Base-by-base conservation (phyloP, 1,139 yeast species). In the Pichia sp. region DNA sequence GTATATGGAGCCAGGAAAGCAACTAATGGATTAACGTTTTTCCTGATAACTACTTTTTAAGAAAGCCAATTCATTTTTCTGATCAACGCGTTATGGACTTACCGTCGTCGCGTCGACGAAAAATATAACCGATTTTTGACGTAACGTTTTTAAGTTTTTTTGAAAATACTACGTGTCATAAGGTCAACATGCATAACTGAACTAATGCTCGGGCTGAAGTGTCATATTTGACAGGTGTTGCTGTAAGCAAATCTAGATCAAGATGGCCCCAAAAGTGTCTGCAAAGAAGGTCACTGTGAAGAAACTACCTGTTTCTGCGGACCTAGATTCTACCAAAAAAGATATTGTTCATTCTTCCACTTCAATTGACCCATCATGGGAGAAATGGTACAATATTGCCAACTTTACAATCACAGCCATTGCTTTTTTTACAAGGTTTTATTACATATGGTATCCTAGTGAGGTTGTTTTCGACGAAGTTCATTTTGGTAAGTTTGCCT, bases 391-490 rank as follows among this genome's bases (percentile, higher is more conserved):
- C 60, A 72, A 68, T 58, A 44, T 72, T 34, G 80, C 80, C 0
- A 64, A 80, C 50, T 54, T 66, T 4, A 58, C 75, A 1, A 75
- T 89, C 8, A 87, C 96, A 0, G 60, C 73, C 0, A 59, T 85
- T 42, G 96, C 97, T 0, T 78, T 86, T 51, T 72, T 72, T 41
- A 77, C 89, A 5, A 78, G 99, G 59, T 90, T 91, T 69, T 79
- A 79, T 62, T 74, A 78, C 57, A 77, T 93, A 55, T 76, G 83
- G 64, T 76, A 75, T 56, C 99, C 99, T 2, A 74, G 76, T 55
- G 87, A 87, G 66, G 99, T 95, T 52, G 99, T 95, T 25, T 95
- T 95, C 64, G 99, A 95, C 72, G 99, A 95, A 68, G 99, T 93
- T 31, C 99, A 93, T 70, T 93, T 93, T 65, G 99, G 99, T 44